Evolutionary conservation across 1,284 basidiomycete genomes (phyloP).

Genomic region (Flammula alnicola): DNA sequence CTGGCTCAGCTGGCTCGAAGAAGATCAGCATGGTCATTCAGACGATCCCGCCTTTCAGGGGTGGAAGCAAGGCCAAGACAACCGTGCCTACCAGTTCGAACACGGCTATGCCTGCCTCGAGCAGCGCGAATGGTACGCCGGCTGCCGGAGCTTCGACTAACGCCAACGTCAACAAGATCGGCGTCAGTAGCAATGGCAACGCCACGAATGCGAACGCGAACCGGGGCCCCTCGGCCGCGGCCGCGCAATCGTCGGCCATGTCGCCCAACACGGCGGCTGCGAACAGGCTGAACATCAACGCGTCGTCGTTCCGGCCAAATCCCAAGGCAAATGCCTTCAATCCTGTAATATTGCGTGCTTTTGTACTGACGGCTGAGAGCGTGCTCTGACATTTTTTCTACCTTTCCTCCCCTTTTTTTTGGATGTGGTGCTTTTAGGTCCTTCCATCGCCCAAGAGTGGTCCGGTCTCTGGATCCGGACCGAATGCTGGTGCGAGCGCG

Average conservation of each 20-base stretch:
- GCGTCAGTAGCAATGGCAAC: conserved; percentile 14
- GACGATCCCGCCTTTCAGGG: conserved; percentile 91
- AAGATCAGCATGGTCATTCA: conserved; percentile 80
- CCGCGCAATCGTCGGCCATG: conserved; percentile 39
- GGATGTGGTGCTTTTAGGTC: conserved; percentile 39
- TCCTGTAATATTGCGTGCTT: conserved; percentile 49
- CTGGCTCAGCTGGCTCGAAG: conserved; percentile 38
- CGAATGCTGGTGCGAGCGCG: not conserved
- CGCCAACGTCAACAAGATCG: not conserved
- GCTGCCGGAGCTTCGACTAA: conserved; percentile 7
- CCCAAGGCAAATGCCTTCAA: conserved; percentile 80
- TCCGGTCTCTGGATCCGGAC: conserved; percentile 12
- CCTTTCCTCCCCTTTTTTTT: conserved; percentile 12
- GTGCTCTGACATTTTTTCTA: conserved; percentile 19
- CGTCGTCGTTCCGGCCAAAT: conserved; percentile 83
- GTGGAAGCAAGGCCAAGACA: conserved; percentile 41
- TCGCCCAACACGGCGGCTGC: conserved; percentile 46
- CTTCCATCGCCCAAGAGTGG: conserved; percentile 52
- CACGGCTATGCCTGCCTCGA: conserved; percentile 18
- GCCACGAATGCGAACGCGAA: conserved; percentile 28
- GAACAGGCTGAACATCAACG: conserved; percentile 71
- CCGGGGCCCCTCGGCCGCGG: too few species aligned
- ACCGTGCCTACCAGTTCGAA: conserved; percentile 28
- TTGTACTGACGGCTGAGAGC: conserved; percentile 29
- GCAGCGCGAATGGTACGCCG: conserved; percentile 28